phyloP scores from a whole-genome alignment of 768 basidiomycete genomes.

The Serendipita vermifera region DNA sequence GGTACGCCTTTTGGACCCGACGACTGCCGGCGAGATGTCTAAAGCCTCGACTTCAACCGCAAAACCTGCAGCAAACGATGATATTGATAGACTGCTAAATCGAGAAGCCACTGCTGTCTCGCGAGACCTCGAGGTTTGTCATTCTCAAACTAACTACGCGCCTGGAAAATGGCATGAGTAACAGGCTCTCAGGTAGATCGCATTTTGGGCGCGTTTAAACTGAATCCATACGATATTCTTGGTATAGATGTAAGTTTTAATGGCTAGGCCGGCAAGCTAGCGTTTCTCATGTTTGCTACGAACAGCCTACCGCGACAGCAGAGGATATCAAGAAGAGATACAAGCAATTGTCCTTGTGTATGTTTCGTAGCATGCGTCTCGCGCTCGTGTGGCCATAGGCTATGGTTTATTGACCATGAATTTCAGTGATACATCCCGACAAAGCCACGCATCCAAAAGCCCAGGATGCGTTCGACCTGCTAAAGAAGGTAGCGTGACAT shows the following conservation, averaged over 20 bases:
- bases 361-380: too few relatives aligned
- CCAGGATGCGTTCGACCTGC: conserved; percentile 83
- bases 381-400: background rate
- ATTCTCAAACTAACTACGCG: background rate
- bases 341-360: conserved; percentile 72
- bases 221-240: conserved; percentile 94
- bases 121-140: conserved; percentile 61
- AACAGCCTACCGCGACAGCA: conserved; percentile 29
- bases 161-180: background rate
- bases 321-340: conserved; percentile 87
- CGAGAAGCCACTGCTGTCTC: conserved; percentile 77
- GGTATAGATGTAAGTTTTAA: conserved; percentile 56
- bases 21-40: too few relatives aligned
- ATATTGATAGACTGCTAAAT: conserved; percentile 68
- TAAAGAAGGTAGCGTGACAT: conserved; percentile 61
- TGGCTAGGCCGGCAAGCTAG: background rate
- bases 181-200: conserved; percentile 41
- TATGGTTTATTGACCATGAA: conserved; percentile 17
- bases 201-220: conserved; percentile 86
- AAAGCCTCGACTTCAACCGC: conserved; percentile 1
- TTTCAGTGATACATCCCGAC: conserved; percentile 92
- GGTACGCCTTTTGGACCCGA: too few relatives aligned
- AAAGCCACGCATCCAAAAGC: conserved; percentile 81
- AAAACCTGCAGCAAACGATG: conserved; percentile 28
- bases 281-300: background rate